Evolutionary conservation across 2,329 filamentous ascomycete genomes (phyloP).

Genomic region (Cladosporium sphaerospermum): DNA sequence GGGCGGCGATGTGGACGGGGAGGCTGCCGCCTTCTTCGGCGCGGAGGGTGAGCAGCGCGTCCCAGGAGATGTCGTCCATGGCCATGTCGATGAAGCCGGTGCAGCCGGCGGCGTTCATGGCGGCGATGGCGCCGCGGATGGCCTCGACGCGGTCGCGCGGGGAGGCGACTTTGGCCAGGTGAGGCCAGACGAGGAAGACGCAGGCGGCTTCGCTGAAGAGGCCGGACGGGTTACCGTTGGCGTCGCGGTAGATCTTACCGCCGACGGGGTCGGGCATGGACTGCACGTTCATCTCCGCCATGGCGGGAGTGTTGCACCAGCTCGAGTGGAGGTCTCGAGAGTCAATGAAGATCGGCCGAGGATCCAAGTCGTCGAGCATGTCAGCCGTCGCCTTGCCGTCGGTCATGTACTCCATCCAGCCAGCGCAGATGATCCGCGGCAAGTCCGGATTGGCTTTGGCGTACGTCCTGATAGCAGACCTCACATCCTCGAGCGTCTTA

Average conservation of each 20-base stretch:
- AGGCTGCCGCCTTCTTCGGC: slow-evolving; percentile 26
- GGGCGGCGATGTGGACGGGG: slow-evolving; percentile 47
- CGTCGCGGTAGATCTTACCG: slow-evolving; percentile 48
- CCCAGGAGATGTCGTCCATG: slow-evolving; percentile 52
- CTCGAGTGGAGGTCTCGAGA: slow-evolving; percentile 52
- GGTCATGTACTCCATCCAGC: slow-evolving; percentile 54
- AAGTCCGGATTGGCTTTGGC: slow-evolving; percentile 41
- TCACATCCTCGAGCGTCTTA: slow-evolving; percentile 45
- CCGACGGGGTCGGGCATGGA: slow-evolving; percentile 44
- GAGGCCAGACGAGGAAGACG: slow-evolving; percentile 50
- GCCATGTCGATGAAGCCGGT: slow-evolving; percentile 55
- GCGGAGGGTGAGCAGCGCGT: slow-evolving; percentile 42
- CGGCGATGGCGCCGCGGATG: slow-evolving; percentile 41
- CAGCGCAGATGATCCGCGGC: slow-evolving; percentile 46
- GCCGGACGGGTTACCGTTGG: slow-evolving; percentile 42
- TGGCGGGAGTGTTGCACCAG: slow-evolving; percentile 50
- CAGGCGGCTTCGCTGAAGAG: slow-evolving; percentile 51
- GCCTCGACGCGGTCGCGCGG: slow-evolving; percentile 45
- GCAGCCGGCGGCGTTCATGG: slow-evolving; percentile 47
- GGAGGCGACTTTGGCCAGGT: slow-evolving; percentile 43
- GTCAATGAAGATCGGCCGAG: slow-evolving; percentile 50
- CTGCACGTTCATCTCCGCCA: slow-evolving; percentile 46
- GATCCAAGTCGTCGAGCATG: slow-evolving; percentile 48
- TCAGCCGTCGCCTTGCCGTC: slow-evolving; percentile 43
- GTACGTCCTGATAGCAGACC: slow-evolving; percentile 39